A percentile compares a stretch with the other conserved stretches of the same genome.
Evolutionary conservation across 139 green algal genomes (phyloP).

Genomic region (Tetradesmus lagerheimii): DNA sequence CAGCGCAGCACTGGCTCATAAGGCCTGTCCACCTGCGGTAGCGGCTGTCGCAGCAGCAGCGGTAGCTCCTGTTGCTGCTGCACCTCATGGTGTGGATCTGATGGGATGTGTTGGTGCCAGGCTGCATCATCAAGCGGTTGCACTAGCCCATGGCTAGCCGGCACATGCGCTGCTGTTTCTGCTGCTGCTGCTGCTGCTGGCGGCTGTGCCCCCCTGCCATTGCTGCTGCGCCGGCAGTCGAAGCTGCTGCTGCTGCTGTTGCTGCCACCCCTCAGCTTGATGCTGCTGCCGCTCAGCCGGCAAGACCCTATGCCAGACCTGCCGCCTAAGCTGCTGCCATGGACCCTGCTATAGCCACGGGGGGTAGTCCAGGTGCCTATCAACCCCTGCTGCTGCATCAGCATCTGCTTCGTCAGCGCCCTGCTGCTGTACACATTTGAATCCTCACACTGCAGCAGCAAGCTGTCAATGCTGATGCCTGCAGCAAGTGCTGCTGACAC

Average conservation of each 20-base stretch:
- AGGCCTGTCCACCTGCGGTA: background rate
- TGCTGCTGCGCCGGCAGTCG: background rate
- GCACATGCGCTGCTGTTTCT: background rate
- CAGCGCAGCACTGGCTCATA: background rate
- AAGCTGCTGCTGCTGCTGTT: background rate
- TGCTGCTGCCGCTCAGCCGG: background rate
- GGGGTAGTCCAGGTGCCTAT: background rate
- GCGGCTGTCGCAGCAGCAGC: background rate
- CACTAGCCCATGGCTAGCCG: background rate
- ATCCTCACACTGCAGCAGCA: constrained; percentile 6
- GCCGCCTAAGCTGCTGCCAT: background rate
- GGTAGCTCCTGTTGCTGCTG: background rate
- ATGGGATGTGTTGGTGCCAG: background rate
- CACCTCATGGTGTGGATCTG: background rate
- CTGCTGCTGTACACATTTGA: background rate
- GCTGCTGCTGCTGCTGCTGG: background rate
- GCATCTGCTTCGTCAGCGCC: background rate
- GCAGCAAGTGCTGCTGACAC: background rate
- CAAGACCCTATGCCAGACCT: background rate
- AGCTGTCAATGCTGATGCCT: background rate
- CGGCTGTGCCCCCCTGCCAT: no score
- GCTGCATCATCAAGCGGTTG: background rate
- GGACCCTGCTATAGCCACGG: background rate
- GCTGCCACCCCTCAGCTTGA: background rate
- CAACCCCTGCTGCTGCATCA: background rate